A percentile compares a stretch with the other conserved stretches of the same genome.
Conservation (phyloP, 169 alveolate species). For the Plasmodium coatneyi region DNA sequence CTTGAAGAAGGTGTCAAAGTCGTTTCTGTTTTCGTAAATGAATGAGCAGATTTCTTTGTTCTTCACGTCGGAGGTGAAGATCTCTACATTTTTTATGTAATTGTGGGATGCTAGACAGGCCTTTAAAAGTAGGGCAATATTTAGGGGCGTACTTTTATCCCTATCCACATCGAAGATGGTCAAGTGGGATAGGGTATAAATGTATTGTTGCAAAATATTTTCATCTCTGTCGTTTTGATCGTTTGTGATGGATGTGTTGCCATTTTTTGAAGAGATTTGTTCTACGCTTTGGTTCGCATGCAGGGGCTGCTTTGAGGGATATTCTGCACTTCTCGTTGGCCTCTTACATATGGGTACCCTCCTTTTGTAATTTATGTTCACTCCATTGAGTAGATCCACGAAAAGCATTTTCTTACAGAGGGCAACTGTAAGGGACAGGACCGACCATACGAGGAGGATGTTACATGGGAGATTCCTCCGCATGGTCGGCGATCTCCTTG, state of each 20-base stretch:
- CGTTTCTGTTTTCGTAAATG: constrained; percentile 27
- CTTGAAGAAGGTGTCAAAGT: constrained; percentile 48
- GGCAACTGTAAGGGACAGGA: background rate
- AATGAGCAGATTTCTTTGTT: constrained; percentile 56
- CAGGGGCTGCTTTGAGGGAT: background rate
- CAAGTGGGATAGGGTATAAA: constrained; percentile 61
- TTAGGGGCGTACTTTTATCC: constrained; percentile 41
- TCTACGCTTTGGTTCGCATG: background rate
- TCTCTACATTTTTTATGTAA: constrained; percentile 57
- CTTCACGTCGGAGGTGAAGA: constrained; percentile 29
- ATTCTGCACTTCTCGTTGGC: background rate
- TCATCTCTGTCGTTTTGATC: background rate
- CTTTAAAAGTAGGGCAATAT: constrained; percentile 55
- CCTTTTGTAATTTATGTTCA: constrained; percentile 22
- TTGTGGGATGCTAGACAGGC: constrained; percentile 66
- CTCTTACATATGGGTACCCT: constrained; percentile 19
- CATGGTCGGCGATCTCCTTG: too few relatives aligned
- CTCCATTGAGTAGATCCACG: constrained; percentile 31
- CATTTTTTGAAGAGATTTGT: constrained; percentile 1
- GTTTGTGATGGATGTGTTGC: background rate
- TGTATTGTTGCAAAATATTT: constrained; percentile 42
- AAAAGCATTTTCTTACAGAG: constrained; percentile 33
- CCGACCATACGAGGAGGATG: background rate
- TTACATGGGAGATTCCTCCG: background rate
- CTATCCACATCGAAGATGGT: constrained; percentile 47